These are phyloP conservation scores for Ascochyta viciae-villosae DNA, from an alignment of 2,329 filamentous ascomycete species.

Conservation along the genomic window DNA sequence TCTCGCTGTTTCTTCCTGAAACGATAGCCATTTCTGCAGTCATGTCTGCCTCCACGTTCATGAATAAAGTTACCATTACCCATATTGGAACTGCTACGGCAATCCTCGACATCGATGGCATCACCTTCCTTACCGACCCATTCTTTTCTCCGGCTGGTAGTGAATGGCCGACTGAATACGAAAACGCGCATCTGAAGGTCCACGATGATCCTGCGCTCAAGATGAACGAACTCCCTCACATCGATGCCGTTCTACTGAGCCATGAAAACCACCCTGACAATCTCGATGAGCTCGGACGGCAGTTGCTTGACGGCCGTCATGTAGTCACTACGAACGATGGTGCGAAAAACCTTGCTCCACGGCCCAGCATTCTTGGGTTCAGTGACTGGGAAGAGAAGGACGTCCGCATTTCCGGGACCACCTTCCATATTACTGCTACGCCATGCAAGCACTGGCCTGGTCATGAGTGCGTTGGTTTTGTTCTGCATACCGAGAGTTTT, in stretches of 20 bases:
- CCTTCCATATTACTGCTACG: slow-evolving; percentile 53
- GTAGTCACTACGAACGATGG: slow-evolving; percentile 58
- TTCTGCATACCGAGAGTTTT: slow-evolving; percentile 50
- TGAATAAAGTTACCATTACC: slow-evolving; percentile 47
- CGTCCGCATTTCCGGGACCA: slow-evolving; percentile 39
- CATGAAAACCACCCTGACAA: slow-evolving; percentile 62
- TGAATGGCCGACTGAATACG: slow-evolving; percentile 4
- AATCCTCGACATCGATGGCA: slow-evolving; percentile 47
- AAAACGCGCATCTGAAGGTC: slow-evolving; percentile 47
- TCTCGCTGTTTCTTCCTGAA: too few relatives aligned
- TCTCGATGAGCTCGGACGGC: slow-evolving; percentile 56
- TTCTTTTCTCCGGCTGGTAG: slow-evolving; percentile 32
- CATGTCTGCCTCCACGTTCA: slow-evolving; percentile 11
- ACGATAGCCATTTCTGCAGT: too few relatives aligned
- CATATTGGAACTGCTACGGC: slow-evolving; percentile 59
- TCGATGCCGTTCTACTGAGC: slow-evolving; percentile 59
- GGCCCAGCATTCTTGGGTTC: slow-evolving; percentile 49
- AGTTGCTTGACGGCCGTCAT: slow-evolving; percentile 54
- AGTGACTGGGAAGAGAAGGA: slow-evolving; percentile 40
- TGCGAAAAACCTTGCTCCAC: slow-evolving; percentile 52
- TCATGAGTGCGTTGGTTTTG: slow-evolving; percentile 56
- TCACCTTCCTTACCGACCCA: slow-evolving; percentile 36
- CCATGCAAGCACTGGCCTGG: slow-evolving; percentile 55
- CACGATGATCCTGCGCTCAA: slow-evolving; percentile 21
- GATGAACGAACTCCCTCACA: slow-evolving; percentile 46